Conservation (phyloP, 176 grass and related monocot species). For the Raddia guianensis region DNA sequence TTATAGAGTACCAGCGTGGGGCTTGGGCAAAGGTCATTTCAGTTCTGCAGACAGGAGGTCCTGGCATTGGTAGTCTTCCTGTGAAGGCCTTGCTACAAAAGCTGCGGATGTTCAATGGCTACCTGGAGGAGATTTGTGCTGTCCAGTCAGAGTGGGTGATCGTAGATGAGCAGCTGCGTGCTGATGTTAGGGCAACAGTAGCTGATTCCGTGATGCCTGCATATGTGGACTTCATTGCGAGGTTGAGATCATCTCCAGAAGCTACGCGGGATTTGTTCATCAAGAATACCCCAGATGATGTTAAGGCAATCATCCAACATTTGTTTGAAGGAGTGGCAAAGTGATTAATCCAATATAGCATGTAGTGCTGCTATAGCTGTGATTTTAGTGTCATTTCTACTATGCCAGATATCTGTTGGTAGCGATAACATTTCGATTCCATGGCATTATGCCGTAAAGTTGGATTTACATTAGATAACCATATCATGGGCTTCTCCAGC, state of each 20-base stretch:
- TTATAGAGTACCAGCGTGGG: conserved; percentile 73
- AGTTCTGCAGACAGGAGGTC: conserved; percentile 71
- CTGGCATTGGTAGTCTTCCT: conserved; percentile 45
- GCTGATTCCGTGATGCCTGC: conserved; percentile 59
- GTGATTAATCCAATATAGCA: conserved; percentile 49
- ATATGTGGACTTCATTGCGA: conserved; percentile 62
- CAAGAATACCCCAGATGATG: conserved; percentile 77
- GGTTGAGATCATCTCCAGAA: conserved; percentile 61
- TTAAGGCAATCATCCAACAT: conserved; percentile 67
- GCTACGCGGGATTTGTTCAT: conserved; percentile 60
- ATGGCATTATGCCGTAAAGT: conserved; percentile 31
- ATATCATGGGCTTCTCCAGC: conserved; percentile 27
- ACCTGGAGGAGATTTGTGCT: conserved; percentile 76
- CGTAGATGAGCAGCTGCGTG: conserved; percentile 65
- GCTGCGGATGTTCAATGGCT: conserved; percentile 73
- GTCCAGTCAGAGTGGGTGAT: conserved; percentile 70
- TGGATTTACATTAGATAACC: conserved; percentile 33
- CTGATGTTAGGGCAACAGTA: conserved; percentile 57
- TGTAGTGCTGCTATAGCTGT: conserved; percentile 16
- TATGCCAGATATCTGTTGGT: conserved; percentile 12
- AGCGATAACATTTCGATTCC: conserved; percentile 27
- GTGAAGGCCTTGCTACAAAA: conserved; percentile 69
- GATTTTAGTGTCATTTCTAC: conserved; percentile 28
- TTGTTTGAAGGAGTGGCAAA: conserved; percentile 75
- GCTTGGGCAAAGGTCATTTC: conserved; percentile 80